Base-by-base conservation (phyloP, 2,329 filamentous ascomycete species). In the Cadophora malorum region DNA sequence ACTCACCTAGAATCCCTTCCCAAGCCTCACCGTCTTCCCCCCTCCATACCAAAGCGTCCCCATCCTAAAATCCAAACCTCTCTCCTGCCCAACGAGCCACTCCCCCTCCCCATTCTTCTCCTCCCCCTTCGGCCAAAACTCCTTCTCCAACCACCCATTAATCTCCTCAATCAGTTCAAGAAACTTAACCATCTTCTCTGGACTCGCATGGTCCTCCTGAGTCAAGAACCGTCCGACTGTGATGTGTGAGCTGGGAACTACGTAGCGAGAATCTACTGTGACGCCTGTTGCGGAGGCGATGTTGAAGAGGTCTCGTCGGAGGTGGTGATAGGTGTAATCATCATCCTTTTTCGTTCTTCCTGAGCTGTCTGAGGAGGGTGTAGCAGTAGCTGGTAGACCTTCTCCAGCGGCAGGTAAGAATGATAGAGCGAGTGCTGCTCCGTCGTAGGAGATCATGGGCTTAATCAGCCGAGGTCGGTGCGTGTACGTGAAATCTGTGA, bases 21-120 rank as follows among this genome's bases (percentile, higher is more conserved):
- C 88, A 21, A 84, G 64, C 75, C 84, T 80, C 68, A 97, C 84
- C 3, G 88, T 91, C 71, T 91, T 85, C 0, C 94, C 94, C 31
- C 89, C 92, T 45, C 91, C 95, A 81, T 97, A 97, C 94, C 94
- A 98, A 55, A 97, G 80, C 6, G 85, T 83, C 0, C 95, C 95
- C 71, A 85, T 87, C 55, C 92, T 86, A 67, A 88, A 88, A 75
- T 95, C 91, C 65, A 97, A 80, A 0, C 94, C 94, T 74, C 84
- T 90, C 78, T 95, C 93, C 74, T 96, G 88, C 0, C 95, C 94
- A n/a, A 97, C 89, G 28, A 91, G 81, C 94, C 95, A 97, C 76
- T 96, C 91, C 0, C 91, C 90, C 1, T 83, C 77, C 45, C 83
- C 80, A 12, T 79, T 79, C 9, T 77, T 80, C 58, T 76, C 80